phyloP scores from a whole-genome alignment of 2,329 filamentous ascomycete species.

The Hypoxylon sp. region DNA sequence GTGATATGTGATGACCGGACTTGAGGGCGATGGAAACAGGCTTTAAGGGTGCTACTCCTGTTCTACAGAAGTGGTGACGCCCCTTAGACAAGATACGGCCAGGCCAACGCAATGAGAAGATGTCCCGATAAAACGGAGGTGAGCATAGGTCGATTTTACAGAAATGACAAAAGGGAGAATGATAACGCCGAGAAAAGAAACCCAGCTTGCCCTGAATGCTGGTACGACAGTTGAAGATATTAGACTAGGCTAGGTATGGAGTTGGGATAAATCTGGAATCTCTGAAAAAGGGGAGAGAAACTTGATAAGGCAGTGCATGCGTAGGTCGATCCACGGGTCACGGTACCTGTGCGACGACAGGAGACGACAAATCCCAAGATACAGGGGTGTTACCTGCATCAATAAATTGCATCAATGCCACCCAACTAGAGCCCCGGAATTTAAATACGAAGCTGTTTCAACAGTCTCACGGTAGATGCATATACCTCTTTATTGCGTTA shows the following conservation, averaged over 20 bases:
- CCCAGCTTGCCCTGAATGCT: conserved; percentile 8
- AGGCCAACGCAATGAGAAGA: conserved; percentile 15
- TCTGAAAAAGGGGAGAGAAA: conserved; percentile 34
- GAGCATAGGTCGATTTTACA: conserved; percentile 9
- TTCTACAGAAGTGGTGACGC: conserved; percentile 7
- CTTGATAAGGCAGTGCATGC: conserved; percentile 16
- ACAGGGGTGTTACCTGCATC: not conserved
- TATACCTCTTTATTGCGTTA: not conserved
- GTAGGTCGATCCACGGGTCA: not conserved
- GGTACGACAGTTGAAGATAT: conserved; percentile 18
- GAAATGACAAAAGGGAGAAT: conserved; percentile 18
- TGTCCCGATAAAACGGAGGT: conserved; percentile 7
- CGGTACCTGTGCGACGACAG: conserved; percentile 15
- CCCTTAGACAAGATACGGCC: conserved; percentile 8
- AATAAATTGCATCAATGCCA: not conserved
- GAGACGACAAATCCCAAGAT: not conserved
- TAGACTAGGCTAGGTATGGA: conserved; percentile 14
- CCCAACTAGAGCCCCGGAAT: not conserved
- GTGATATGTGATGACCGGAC: not conserved
- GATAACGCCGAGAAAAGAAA: conserved; percentile 25
- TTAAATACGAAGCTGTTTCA: not conserved
- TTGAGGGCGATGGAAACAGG: conserved; percentile 10
- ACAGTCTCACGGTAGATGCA: not conserved
- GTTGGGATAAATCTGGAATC: conserved; percentile 23
- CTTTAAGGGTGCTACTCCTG: conserved; percentile 9